phyloP scores from a whole-genome alignment of 2,329 filamentous ascomycete species.

The Calonectria honghensis region DNA sequence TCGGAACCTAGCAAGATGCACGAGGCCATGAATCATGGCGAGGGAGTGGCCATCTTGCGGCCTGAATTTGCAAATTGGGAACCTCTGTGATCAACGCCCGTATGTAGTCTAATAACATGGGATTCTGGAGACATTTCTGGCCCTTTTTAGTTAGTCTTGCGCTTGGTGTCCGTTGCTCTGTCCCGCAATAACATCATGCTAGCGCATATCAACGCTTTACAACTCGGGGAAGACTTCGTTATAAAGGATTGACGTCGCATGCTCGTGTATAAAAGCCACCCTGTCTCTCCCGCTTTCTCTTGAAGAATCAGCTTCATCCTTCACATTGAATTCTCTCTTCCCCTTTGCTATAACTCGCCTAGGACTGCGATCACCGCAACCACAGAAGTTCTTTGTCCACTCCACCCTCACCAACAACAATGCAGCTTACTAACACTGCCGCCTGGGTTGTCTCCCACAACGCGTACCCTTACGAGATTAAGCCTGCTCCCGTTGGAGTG shows the following conservation, averaged over 20 bases:
- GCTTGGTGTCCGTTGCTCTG: no score
- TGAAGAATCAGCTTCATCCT: not conserved
- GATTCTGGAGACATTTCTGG: not conserved
- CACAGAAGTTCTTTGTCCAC: not conserved
- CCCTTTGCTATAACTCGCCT: not conserved
- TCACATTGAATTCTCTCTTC: not conserved
- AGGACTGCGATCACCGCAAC: not conserved
- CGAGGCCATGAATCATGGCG: not conserved
- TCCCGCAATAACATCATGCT: not conserved
- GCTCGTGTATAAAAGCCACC: not conserved
- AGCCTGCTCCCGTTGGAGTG: not conserved
- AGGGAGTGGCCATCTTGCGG: not conserved
- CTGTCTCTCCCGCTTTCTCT: not conserved
- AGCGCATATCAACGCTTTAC: no score
- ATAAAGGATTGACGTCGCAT: not conserved
- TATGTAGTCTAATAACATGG: not conserved
- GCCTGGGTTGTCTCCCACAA: slow-evolving; percentile 16
- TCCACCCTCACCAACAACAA: not conserved
- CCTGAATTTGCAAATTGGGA: not conserved
- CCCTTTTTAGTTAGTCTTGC: not conserved
- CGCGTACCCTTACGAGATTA: slow-evolving; percentile 2
- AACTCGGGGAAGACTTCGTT: not conserved
- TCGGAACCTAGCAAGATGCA: not conserved
- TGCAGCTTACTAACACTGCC: slow-evolving; percentile 9
- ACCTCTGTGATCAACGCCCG: not conserved